Evolutionary conservation across 208 protist genomes (phyloP), one percentile per base, ranked within the genome.

Genomic region (Ichthyophonus hoferi): DNA sequence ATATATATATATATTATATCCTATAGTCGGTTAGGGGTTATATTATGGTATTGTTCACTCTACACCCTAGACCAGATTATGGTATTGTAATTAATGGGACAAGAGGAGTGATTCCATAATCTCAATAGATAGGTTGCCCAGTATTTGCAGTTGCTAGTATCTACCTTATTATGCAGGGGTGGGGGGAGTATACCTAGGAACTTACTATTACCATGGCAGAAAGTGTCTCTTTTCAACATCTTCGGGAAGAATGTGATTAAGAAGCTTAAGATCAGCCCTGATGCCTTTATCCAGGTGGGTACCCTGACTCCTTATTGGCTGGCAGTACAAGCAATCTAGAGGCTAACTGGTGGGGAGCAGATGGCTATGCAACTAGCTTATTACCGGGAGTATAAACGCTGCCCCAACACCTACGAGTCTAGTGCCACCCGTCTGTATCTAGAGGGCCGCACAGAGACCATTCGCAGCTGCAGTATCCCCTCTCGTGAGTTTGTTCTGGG

Each of bases 211-310:
- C n/a, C n/a, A n/a, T n/a, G n/a, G 50, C 50, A 67, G 50, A 7
- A 67, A 67, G 50, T 81, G 0, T 33, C 3, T 17, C 0, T 14
- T 14, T 79, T 88, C 34, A 37, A 79, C 41, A 39, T 2, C 3
- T 79, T 88, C 35, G 85, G 85, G 2, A 88, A 88, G 38, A 31
- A 40, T 40, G 12, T 12, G n/a, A 40, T 58, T n/a, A 88, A 88
- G 58, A 33, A 31, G 7, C 24, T 81, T 2, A 42, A 81, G 42
- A 58, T 38, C 42, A 87, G 67, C 35, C 91, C 91, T 7, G 91
- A 92, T 50, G 91, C 82, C 1, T 92, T 91, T 40, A 39, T 91
- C 33, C 91, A 92, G 90, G 77, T 92, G 90, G 87, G 86, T 31
- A 41, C 88, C 39, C 77, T 35, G 81, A 41, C 88, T 17, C 58